Evolutionary conservation across 371 early-diverging fungal species (phyloP).

Genomic region (Catenaria anguillulae): DNA sequence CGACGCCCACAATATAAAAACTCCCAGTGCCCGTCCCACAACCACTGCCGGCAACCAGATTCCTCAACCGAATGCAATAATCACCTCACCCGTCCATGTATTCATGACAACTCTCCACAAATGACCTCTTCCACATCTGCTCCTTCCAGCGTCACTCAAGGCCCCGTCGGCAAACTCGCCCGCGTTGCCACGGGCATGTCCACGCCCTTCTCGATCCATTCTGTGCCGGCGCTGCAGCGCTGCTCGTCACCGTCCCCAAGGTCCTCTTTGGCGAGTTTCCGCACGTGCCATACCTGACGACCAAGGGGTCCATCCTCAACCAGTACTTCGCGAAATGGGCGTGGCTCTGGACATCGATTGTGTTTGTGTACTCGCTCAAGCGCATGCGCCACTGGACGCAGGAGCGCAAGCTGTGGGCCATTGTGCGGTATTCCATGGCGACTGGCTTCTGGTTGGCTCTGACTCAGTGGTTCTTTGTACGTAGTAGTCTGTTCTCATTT

Average conservation of each 20-base stretch:
- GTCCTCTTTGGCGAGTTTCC: background rate
- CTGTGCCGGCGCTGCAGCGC: background rate
- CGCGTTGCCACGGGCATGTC: background rate
- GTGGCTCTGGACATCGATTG: slow-evolving; percentile 1
- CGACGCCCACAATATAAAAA: no score
- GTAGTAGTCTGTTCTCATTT: no score
- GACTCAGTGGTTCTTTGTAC: slow-evolving; percentile 66
- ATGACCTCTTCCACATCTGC: no score
- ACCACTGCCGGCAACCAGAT: no score
- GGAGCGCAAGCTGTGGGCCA: slow-evolving; percentile 10
- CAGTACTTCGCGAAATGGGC: background rate
- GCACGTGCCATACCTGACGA: background rate
- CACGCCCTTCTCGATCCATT: background rate
- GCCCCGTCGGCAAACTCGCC: no score
- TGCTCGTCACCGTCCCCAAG: no score
- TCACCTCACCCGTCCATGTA: no score
- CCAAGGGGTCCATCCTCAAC: background rate
- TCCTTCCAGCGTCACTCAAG: no score
- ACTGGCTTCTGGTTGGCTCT: slow-evolving; percentile 64
- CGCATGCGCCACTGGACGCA: background rate
- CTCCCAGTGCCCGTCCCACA: no score
- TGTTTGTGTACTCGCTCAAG: background rate
- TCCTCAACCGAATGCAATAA: no score
- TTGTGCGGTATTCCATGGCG: slow-evolving; percentile 43
- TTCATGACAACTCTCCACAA: no score